phyloP scores from a whole-genome alignment of 78 protist genomes.

The Guillardia theta region DNA sequence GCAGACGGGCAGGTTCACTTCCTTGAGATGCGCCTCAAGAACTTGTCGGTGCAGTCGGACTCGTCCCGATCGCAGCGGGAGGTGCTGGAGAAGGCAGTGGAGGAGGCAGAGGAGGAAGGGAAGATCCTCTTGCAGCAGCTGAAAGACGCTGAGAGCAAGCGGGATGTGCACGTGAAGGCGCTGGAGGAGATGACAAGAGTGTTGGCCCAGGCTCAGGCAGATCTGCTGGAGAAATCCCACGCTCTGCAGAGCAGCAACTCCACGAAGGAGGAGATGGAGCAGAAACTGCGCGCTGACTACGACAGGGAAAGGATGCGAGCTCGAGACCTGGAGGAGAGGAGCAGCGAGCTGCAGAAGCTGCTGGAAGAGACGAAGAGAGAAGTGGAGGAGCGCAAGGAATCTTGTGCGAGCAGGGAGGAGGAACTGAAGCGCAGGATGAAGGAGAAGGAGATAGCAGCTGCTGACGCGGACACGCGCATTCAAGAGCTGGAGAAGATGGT shows the following conservation, averaged over 20 bases:
- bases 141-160: background rate
- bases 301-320: background rate
- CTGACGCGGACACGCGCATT: background rate
- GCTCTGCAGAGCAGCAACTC: background rate
- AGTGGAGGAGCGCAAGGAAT: background rate
- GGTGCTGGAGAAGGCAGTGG: background rate
- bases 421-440: background rate
- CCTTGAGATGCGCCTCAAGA: background rate
- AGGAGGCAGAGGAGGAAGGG: background rate
- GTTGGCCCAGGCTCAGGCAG: background rate
- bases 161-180: background rate
- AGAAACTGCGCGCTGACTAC: background rate
- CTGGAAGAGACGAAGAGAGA: background rate
- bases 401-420: background rate
- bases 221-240: background rate
- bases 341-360: background rate
- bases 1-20: background rate
- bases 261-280: background rate
- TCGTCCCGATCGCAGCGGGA: background rate
- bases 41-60: background rate
- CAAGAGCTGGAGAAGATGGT: background rate
- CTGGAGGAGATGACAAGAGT: background rate
- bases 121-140: background rate
- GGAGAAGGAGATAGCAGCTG: background rate
- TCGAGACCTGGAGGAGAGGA: background rate